Percentiles rank a stretch among this genome's conserved stretches.
phyloP scores from a whole-genome alignment of 805 yeast genomes.

The Pichia nanzhaoensis region DNA sequence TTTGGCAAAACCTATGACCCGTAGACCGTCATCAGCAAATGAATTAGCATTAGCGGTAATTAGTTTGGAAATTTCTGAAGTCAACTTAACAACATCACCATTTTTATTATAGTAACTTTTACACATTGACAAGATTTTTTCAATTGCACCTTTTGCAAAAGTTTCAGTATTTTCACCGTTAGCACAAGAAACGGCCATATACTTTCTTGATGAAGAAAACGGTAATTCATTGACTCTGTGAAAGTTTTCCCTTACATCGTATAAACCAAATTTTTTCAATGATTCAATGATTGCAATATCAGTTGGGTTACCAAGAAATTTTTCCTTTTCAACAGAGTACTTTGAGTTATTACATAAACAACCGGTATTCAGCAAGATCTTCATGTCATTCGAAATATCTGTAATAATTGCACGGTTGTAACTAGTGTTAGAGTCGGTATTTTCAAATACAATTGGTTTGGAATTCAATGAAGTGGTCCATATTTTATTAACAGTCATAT shows the following conservation, averaged over 20 bases:
- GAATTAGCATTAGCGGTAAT: conserved; percentile 52
- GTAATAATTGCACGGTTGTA: conserved; percentile 37
- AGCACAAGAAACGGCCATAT: conserved; percentile 77
- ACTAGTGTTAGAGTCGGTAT: conserved; percentile 27
- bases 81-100: conserved; percentile 56
- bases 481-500: conserved; percentile 78
- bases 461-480: conserved; percentile 65
- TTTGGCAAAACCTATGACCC: conserved; percentile 78
- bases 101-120: conserved; percentile 50
- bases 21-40: conserved; percentile 76
- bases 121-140: conserved; percentile 58
- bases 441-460: conserved; percentile 13
- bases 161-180: conserved; percentile 52
- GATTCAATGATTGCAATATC: conserved; percentile 86
- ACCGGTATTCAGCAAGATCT: conserved; percentile 54
- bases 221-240: conserved; percentile 70
- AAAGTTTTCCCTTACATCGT: conserved; percentile 58
- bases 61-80: conserved; percentile 38
- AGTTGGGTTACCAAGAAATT: conserved; percentile 85
- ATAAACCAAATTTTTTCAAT: conserved; percentile 60
- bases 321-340: conserved; percentile 60
- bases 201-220: conserved; percentile 77
- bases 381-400: conserved; percentile 48
- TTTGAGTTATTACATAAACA: conserved; percentile 71
- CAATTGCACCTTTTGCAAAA: conserved; percentile 87